Evolutionary conservation across 495 filamentous ascomycete species (phyloP), one percentile per base, ranked within the genome.

Genomic region (Xylona heveae): DNA sequence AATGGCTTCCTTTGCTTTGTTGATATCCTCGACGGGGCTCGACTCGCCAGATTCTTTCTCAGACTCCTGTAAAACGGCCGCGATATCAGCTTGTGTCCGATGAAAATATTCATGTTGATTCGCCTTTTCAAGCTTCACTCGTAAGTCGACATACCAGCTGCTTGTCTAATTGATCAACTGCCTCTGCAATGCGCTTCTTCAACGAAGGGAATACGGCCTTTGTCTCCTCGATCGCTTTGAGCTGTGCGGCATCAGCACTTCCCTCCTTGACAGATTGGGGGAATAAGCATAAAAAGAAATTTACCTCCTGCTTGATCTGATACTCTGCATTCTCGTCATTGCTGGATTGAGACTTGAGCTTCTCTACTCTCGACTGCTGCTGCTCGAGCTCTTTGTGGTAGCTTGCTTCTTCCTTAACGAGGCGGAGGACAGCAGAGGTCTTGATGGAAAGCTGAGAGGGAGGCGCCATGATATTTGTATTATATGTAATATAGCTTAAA

Each of bases 371-470:
- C 36, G 59, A 59, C 34, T 74, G 62, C 43, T 94, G 81, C 35
- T 68, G 52, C 36, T 61, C 54, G 14, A 79, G 61, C 46, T 97
- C 88, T 41, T 73, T 71, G 53, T 81, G 77, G 57, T 97, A 94
- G 48, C 70, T 82, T 21, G 62, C 59, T 46, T 93, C 81, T 50
- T 97, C 88, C 50, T 92, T 93, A 34, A 93, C 67, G 30, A 94
- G 62, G 33, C 85, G 80, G 42, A 66, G 56, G 42, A 94, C 61
- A 14, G 74, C 65, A 28, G 68, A 67, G 12, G 76, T 83, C 30
- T 66, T 61, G 41, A 88, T 80, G 28, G 66, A 55, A 36, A 92
- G 62, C 41, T 65, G 64, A 6, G 74, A 71, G 20, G 77, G 77
- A 6, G 78, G 64, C 28, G 24, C 24, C n/a, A n/a, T n/a, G n/a